phyloP scores from a whole-genome alignment of 2,329 filamentous ascomycete genomes.

The Nothophoma quercina region DNA sequence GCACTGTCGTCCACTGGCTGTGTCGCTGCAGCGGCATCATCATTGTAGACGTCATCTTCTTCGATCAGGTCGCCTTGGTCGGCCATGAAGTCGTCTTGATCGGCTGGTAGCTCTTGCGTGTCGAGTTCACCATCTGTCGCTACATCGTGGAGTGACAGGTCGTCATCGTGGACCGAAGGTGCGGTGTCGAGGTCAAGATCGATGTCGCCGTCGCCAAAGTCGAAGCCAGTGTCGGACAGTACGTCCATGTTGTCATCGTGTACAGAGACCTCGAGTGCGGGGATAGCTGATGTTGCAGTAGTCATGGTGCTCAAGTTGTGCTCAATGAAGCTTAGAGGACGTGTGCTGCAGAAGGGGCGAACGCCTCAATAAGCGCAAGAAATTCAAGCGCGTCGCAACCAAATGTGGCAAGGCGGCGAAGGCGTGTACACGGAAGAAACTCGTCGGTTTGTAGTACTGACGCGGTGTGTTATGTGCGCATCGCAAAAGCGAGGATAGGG shows the following conservation, averaged over 20 bases:
- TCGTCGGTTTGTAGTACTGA: background rate
- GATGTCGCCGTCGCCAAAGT: conserved; percentile 64
- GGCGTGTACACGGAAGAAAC: background rate
- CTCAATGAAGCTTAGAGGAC: background rate
- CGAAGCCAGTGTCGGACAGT: conserved; percentile 55
- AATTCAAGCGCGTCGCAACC: conserved; percentile 28
- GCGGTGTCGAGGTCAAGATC: conserved; percentile 61
- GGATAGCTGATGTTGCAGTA: conserved; percentile 28
- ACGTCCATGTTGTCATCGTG: conserved; percentile 65
- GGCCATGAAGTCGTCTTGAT: conserved; percentile 49
- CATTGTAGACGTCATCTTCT: conserved; percentile 31
- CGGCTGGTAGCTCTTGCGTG: conserved; percentile 21
- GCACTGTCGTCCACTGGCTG: conserved; percentile 9
- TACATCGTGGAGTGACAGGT: conserved; percentile 65
- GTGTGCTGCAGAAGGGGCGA: background rate
- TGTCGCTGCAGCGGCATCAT: conserved; percentile 16
- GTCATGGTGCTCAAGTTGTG: conserved; percentile 26
- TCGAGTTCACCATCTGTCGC: conserved; percentile 35
- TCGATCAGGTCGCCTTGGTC: conserved; percentile 45
- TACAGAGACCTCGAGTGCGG: conserved; percentile 43
- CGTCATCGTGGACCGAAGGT: conserved; percentile 49
- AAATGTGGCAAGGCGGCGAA: background rate
- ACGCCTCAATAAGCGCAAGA: conserved; percentile 14
- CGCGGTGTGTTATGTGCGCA: conserved; percentile 4
- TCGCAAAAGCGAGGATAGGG: too few relatives aligned